Percentiles rank a stretch among this genome's conserved stretches.
These are phyloP conservation scores for Metschnikowia arizonensis DNA, from an alignment of 805 yeast species.

Conservation along the genomic window DNA sequence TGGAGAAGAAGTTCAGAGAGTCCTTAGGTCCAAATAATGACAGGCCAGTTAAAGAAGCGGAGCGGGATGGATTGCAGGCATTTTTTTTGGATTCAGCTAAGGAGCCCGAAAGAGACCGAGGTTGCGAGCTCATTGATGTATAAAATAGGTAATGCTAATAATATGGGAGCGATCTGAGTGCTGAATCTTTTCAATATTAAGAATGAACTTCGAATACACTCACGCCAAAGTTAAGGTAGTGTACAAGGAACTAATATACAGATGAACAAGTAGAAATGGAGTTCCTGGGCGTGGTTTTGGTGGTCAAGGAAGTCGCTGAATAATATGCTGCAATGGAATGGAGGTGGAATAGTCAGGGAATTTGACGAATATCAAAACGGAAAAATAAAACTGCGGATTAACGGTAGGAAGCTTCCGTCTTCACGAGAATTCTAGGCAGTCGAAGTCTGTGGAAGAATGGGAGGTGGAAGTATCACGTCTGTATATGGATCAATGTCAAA, in stretches of 20 bases:
- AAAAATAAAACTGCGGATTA: too few species aligned
- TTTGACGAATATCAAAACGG: not conserved
- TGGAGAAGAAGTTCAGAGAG: constrained; percentile 22
- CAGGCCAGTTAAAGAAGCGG: constrained; percentile 23
- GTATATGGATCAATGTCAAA: constrained; percentile 2
- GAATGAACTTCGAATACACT: too few species aligned
- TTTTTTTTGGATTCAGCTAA: constrained; percentile 11
- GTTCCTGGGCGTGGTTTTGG: not conserved
- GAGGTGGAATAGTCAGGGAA: not conserved
- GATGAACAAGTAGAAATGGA: not conserved
- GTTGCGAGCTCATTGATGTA: constrained; percentile 15
- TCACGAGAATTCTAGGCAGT: not conserved
- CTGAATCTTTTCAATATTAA: not conserved
- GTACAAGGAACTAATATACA: constrained; percentile 18
- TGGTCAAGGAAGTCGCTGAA: not conserved
- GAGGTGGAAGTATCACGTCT: not conserved
- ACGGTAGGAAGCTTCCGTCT: not conserved
- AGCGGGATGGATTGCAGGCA: constrained; percentile 12
- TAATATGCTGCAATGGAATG: not conserved
- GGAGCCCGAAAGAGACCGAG: constrained; percentile 21
- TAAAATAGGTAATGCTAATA: not conserved
- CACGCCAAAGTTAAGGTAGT: constrained; percentile 5
- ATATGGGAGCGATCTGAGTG: not conserved
- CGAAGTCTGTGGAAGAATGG: not conserved
- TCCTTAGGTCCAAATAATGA: constrained; percentile 7